Percentiles rank a stretch among this genome's conserved stretches.
Evolutionary conservation across 495 filamentous ascomycete genomes (phyloP).

Genomic region (Penicillium tannophilum): DNA sequence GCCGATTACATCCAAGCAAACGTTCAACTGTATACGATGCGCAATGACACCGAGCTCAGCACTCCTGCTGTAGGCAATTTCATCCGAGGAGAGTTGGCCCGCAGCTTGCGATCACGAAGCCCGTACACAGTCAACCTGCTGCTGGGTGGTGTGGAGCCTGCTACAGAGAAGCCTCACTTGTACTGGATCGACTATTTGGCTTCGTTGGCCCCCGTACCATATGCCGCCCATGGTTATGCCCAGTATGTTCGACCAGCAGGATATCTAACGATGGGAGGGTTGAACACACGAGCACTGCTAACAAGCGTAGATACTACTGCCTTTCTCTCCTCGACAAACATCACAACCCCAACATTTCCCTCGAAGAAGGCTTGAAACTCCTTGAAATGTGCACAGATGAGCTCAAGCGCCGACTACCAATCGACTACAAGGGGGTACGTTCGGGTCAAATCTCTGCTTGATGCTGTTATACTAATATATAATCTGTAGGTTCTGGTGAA

Average conservation of each 20-base stretch:
- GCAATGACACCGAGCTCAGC: conserved; percentile 87
- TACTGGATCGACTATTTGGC: conserved; percentile 99
- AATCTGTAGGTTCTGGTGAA: conserved; percentile 72
- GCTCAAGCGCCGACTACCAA: conserved; percentile 90
- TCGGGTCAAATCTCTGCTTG: conserved; percentile 1
- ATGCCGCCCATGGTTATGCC: conserved; percentile 96
- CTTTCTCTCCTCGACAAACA: conserved; percentile 97
- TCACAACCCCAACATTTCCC: conserved; percentile 87
- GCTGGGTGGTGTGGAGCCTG: conserved; percentile 87
- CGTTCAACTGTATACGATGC: conserved; percentile 96
- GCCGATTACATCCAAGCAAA: conserved; percentile 99
- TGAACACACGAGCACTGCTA: conserved; percentile 18
- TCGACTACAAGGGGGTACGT: conserved; percentile 93
- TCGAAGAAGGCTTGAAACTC: conserved; percentile 87
- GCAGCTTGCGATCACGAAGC: conserved; percentile 83
- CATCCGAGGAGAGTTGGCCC: conserved; percentile 88
- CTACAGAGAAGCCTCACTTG: conserved; percentile 80
- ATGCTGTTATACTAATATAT: conserved; percentile 12
- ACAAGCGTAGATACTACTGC: conserved; percentile 76
- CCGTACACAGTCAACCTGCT: conserved; percentile 96
- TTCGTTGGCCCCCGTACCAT: conserved; percentile 81
- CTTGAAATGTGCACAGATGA: conserved; percentile 94
- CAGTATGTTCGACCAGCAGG: conserved; percentile 64
- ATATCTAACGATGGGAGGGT: neutral
- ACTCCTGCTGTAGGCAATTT: conserved; percentile 88